A percentile compares a stretch with the other conserved stretches of the same genome.
phyloP scores from a whole-genome alignment of 331 rosid species.

The Rosa hybrid region DNA sequence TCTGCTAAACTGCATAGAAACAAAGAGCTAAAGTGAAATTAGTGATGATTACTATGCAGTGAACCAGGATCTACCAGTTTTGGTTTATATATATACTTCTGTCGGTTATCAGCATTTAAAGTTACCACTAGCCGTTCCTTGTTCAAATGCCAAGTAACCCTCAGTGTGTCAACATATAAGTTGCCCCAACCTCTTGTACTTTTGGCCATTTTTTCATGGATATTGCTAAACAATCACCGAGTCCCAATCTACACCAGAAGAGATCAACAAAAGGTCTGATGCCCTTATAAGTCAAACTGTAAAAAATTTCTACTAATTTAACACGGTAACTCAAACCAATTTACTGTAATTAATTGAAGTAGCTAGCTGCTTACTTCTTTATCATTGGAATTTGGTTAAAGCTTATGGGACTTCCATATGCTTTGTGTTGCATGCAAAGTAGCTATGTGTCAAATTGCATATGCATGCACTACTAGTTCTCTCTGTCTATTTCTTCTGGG shows the following conservation, averaged over 20 bases:
- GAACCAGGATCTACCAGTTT: neutral
- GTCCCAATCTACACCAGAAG: neutral
- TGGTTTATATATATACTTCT: neutral
- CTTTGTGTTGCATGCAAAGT: neutral
- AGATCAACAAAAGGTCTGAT: neutral
- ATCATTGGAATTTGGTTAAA: neutral
- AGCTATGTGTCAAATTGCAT: neutral
- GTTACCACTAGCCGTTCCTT: neutral
- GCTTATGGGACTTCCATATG: neutral
- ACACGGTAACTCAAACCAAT: neutral
- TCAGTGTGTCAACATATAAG: neutral
- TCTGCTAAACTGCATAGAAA: neutral
- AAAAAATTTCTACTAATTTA: neutral
- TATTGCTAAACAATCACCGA: neutral
- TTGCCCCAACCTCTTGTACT: neutral
- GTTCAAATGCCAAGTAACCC: neutral
- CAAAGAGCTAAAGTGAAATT: neutral
- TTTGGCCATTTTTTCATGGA: neutral
- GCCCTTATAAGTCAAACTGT: neutral
- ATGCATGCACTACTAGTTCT: neutral
- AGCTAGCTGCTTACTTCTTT: neutral
- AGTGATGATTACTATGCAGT: slow-evolving; percentile 13
- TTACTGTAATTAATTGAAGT: neutral
- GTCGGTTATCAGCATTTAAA: neutral
- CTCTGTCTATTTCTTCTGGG: neutral